These are phyloP conservation scores for Aspergillus sclerotioniger DNA, from an alignment of 495 filamentous ascomycete genomes.

Conservation along the genomic window DNA sequence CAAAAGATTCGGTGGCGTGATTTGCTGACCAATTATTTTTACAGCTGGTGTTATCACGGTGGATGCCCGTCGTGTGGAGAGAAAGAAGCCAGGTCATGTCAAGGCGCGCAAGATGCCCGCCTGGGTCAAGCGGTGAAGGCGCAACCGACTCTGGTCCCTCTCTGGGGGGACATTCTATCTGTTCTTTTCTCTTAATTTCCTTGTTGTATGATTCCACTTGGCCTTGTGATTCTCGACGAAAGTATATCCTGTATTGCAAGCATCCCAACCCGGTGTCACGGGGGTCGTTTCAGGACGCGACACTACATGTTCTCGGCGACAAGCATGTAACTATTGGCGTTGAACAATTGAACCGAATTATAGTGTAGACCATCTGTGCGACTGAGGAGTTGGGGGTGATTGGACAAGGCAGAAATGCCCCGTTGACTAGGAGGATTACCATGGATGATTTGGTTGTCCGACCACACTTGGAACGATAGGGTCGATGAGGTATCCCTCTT, in stretches of 20 bases:
- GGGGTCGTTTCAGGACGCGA: conserved; percentile 21
- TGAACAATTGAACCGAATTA: conserved; percentile 19
- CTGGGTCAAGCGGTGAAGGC: conserved; percentile 79
- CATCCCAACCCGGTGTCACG: conserved; percentile 18
- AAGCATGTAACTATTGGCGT: conserved; percentile 29
- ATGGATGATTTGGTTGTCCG: neutral
- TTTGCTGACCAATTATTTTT: conserved; percentile 24
- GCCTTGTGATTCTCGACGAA: conserved; percentile 19
- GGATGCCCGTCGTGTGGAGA: conserved; percentile 88
- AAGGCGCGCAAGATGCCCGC: conserved; percentile 98
- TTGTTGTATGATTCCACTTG: conserved; percentile 28
- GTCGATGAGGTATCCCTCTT: neutral
- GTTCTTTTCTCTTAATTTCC: conserved; percentile 18
- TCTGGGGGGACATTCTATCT: conserved; percentile 9
- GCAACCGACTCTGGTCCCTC: conserved; percentile 12
- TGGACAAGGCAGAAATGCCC: conserved; percentile 1
- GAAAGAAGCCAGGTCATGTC: conserved; percentile 94
- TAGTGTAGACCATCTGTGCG: conserved; percentile 14
- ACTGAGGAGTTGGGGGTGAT: neutral
- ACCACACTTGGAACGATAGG: neutral
- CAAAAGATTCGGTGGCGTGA: neutral
- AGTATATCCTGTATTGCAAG: conserved; percentile 22
- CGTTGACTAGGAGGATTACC: conserved; percentile 7
- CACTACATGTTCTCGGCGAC: conserved; percentile 21
- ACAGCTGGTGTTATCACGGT: conserved; percentile 89